phyloP scores from a whole-genome alignment of 1,139 yeast species.

The Suhomyces wounanorum region DNA sequence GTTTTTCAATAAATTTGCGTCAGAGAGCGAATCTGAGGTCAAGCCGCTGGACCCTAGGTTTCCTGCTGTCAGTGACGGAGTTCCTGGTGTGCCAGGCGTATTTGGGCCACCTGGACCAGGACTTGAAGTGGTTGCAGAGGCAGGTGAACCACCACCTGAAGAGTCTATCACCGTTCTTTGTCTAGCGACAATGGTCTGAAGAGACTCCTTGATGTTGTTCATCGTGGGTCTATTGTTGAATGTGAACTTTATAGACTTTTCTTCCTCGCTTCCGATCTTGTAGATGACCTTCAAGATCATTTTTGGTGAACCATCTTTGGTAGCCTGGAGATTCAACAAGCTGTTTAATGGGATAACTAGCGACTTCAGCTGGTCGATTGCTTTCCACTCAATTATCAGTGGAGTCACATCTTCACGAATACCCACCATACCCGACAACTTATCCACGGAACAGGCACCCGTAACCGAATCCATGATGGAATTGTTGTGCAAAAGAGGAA shows the following conservation, averaged over 20 bases:
- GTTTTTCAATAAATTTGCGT: conserved; percentile 58
- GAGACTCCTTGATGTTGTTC: conserved; percentile 69
- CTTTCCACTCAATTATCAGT: conserved; percentile 66
- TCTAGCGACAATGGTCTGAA: conserved; percentile 73
- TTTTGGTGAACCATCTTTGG: conserved; percentile 69
- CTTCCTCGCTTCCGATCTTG: conserved; percentile 36
- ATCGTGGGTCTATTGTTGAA: conserved; percentile 74
- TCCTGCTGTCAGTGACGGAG: conserved; percentile 8
- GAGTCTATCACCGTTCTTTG: conserved; percentile 51
- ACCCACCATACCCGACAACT: conserved; percentile 65
- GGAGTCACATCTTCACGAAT: conserved; percentile 69
- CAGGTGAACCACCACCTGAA: neutral
- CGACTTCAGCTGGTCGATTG: conserved; percentile 58
- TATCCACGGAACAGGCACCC: conserved; percentile 71
- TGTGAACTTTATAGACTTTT: conserved; percentile 54
- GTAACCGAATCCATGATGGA: conserved; percentile 37
- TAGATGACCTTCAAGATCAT: conserved; percentile 66
- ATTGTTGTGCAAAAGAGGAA: neutral
- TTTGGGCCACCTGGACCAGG: conserved; percentile 8
- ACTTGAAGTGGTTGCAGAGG: conserved; percentile 13
- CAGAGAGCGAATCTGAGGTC: conserved; percentile 32
- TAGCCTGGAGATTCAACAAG: conserved; percentile 67
- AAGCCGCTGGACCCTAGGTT: conserved; percentile 8
- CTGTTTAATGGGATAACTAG: conserved; percentile 54
- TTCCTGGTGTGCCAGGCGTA: conserved; percentile 8